Percentiles rank a stretch among this genome's conserved stretches.
phyloP scores from a whole-genome alignment of 2,329 filamentous ascomycete genomes.

The Sclerotinia subarctica region DNA sequence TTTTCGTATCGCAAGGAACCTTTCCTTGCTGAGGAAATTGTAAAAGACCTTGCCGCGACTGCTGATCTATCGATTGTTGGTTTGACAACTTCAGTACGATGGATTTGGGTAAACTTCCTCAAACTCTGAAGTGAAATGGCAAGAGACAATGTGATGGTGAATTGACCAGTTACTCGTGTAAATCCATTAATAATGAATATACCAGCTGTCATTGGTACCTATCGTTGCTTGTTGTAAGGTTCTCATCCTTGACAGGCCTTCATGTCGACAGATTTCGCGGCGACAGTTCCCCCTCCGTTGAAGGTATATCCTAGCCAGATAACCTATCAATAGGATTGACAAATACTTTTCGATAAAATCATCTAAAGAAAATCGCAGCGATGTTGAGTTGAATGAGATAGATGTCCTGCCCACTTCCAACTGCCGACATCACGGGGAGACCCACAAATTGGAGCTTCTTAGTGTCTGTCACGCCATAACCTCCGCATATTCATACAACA shows the following conservation, averaged over 20 bases:
- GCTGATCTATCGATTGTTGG: background rate
- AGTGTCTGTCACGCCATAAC: constrained; percentile 11
- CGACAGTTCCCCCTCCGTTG: too few relatives aligned
- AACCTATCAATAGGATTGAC: background rate
- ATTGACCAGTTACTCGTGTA: background rate
- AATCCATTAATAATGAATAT: background rate
- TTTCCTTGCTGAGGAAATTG: background rate
- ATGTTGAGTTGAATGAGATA: background rate
- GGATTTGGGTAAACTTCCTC: background rate
- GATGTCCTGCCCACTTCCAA: background rate
- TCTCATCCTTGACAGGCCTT: background rate
- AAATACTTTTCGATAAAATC: background rate
- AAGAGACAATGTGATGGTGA: background rate
- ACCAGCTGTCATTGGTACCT: background rate
- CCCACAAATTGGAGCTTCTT: constrained; percentile 5
- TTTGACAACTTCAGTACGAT: background rate
- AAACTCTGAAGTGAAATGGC: background rate
- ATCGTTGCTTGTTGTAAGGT: background rate
- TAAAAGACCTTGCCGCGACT: background rate
- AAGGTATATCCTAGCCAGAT: background rate
- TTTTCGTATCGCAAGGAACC: background rate
- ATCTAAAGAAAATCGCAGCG: background rate
- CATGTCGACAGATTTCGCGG: background rate
- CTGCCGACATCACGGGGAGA: background rate
- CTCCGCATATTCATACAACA: constrained; percentile 17